Evolutionary conservation across 2,329 filamentous ascomycete genomes (phyloP).

Genomic region (Orbilia ellipsospora): DNA sequence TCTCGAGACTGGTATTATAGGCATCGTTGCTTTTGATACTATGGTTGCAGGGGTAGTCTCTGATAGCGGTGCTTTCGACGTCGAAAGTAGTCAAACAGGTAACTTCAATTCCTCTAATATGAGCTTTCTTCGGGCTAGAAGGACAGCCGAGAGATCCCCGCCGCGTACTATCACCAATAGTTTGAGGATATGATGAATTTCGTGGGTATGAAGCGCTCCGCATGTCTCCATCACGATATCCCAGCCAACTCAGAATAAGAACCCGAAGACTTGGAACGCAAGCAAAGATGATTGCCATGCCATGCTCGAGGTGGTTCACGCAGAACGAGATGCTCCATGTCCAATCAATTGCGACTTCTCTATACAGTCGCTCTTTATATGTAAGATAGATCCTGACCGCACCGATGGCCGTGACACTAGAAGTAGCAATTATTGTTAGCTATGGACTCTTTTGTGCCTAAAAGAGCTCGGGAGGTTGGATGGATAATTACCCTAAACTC

Average conservation of each 20-base stretch:
- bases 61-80: conserved; percentile 46
- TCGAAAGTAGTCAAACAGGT: conserved; percentile 49
- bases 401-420: conserved; percentile 51
- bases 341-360: conserved; percentile 40
- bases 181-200: conserved; percentile 34
- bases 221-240: conserved; percentile 40
- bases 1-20: conserved; percentile 16
- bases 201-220: conserved; percentile 26
- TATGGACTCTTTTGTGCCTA: background rate
- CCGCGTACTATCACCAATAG: conserved; percentile 15
- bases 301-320: conserved; percentile 51
- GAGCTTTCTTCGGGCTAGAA: conserved; percentile 37
- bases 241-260: conserved; percentile 45
- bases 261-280: conserved; percentile 48
- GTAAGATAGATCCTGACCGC: conserved; percentile 55
- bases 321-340: conserved; percentile 53
- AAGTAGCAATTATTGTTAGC: background rate
- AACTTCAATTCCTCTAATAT: conserved; percentile 35
- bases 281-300: conserved; percentile 53
- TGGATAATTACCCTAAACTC: conserved; percentile 44
- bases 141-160: conserved; percentile 39
- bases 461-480: too few relatives aligned
- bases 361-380: conserved; percentile 47
- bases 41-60: conserved; percentile 39
- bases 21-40: background rate